Percentiles rank a stretch among this genome's conserved stretches.
phyloP scores from a whole-genome alignment of 352 stramenopile species.

The Phytophthora rubi region DNA sequence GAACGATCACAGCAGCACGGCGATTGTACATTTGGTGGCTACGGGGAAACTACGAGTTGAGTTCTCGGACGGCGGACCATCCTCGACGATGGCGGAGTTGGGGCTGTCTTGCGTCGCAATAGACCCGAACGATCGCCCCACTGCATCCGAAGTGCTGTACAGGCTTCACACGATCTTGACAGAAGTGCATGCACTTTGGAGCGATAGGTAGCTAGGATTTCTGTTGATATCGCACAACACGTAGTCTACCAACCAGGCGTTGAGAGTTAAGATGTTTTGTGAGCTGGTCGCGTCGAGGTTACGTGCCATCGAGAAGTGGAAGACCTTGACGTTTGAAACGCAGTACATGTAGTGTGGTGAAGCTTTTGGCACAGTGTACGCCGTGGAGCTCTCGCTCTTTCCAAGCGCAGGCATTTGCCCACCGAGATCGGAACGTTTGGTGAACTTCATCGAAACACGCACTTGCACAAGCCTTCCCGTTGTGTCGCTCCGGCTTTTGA shows the following conservation, averaged over 20 bases:
- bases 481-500: constrained; percentile 22
- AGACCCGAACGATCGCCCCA: constrained; percentile 38
- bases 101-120: constrained; percentile 40
- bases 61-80: constrained; percentile 30
- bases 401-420: background rate
- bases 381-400: constrained; percentile 13
- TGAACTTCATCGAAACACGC: background rate
- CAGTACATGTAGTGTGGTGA: background rate
- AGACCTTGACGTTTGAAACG: background rate
- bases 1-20: constrained; percentile 28
- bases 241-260: background rate
- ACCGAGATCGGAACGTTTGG: background rate
- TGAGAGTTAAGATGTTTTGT: no score
- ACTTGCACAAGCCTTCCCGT: constrained; percentile 10
- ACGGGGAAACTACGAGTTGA: constrained; percentile 42
- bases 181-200: constrained; percentile 1
- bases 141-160: constrained; percentile 44
- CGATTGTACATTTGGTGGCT: constrained; percentile 50
- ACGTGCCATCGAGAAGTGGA: background rate
- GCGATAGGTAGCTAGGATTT: constrained; percentile 9
- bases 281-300: no score
- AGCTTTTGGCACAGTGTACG: background rate
- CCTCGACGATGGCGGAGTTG: constrained; percentile 21
- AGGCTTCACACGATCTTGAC: constrained; percentile 41
- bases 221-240: constrained; percentile 16